Evolutionary conservation across 805 yeast species (phyloP), one percentile per base, ranked within the genome.

Genomic region (Pachysolen tannophilus): DNA sequence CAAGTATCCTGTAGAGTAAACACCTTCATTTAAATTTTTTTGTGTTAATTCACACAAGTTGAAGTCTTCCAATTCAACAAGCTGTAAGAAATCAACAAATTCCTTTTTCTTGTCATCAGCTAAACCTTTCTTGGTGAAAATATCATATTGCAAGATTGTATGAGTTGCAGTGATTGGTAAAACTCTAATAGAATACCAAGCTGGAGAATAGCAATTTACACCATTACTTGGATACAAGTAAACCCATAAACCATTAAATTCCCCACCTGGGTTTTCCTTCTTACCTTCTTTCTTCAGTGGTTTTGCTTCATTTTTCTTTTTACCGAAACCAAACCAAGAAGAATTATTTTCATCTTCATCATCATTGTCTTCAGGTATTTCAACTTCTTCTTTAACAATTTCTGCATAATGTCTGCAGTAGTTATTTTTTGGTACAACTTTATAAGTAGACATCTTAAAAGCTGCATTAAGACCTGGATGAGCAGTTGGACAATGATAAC

Each of bases 401-500:
- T 65, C 68, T 15, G 79, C 79, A 48, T 70, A 73, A 56, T 75
- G 82, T 49, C 82, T 69, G 41, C 80, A 75, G 48, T 72, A 72
- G 48, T 72, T 65, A 25, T 61, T 61, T 54, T 68, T 72, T 40
- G 80, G 80, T 24, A 68, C 76, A 37, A 75, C 82, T 43, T 72
- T 69, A 52, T 75, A 75, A n/a, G 82, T 75, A 46, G 69, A 75
- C 78, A 75, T 75, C 45, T 58, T 65, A 58, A 75, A 75, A 9
- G 80, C 78, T 21, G 67, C 49, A 33, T 65, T 61, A 40, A 75
- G 57, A 14, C 80, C 80, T 4, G 80, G 80, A 44, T 75, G 82
- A 2, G 80, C 80, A 8, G 80, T 75, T 28, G 82, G 81, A 52
- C 81, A 75, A 51, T 75, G 82, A 55, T 75, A 75, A 46, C 81